Evolutionary conservation across 257 asterid species (phyloP).

Genomic region (Osmanthus fragrans): DNA sequence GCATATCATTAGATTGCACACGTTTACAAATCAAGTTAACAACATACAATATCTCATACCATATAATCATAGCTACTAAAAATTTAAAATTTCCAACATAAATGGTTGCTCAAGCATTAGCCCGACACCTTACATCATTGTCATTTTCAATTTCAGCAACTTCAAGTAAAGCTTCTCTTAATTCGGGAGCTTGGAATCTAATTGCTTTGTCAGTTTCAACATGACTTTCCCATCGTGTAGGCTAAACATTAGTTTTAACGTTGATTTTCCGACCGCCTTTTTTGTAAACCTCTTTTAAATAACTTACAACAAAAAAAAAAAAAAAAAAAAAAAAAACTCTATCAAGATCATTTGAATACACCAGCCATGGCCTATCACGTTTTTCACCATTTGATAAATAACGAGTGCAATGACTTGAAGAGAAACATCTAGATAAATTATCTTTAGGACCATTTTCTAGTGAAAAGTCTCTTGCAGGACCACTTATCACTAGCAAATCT

Average conservation of each 20-base stretch:
- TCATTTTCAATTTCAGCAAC: neutral
- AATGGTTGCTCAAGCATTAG: neutral
- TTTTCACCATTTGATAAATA: no score
- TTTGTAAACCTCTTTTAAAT: no score
- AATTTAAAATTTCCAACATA: neutral
- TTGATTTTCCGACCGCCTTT: no score
- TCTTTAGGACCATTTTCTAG: no score
- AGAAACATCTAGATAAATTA: no score
- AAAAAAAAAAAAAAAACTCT: no score
- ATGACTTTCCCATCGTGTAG: neutral
- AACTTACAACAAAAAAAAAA: no score
- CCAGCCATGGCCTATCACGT: no score
- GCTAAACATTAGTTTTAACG: neutral
- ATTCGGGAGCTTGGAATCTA: neutral
- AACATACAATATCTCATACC: neutral
- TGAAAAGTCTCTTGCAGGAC: no score
- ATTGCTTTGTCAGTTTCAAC: neutral
- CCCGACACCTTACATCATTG: neutral
- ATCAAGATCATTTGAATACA: no score
- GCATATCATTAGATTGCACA: neutral
- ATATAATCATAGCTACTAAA: neutral
- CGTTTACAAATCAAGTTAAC: neutral
- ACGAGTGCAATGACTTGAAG: no score
- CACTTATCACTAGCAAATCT: no score
- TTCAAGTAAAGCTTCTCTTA: conserved; percentile 2